Conservation (phyloP, 805 yeast species). For the Wickerhamiella kazuoi region DNA sequence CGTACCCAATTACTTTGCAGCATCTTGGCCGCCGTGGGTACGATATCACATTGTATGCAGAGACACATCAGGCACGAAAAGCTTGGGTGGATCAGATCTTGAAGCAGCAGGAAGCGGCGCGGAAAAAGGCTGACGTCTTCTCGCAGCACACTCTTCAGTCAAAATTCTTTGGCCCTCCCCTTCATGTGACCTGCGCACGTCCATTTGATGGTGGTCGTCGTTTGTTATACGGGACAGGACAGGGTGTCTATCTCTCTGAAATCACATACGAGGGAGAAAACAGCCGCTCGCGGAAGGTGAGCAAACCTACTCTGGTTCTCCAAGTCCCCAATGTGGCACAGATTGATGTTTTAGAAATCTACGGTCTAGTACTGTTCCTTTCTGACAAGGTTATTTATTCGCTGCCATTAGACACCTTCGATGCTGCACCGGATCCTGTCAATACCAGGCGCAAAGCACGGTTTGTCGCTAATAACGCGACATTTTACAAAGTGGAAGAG, state of each 20-base stretch:
- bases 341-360: constrained; percentile 80
- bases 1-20: constrained; percentile 31
- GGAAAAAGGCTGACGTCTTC: constrained; percentile 60
- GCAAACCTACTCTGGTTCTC: constrained; percentile 51
- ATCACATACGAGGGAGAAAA: constrained; percentile 37
- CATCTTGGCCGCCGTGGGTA: constrained; percentile 34
- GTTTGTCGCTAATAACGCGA: constrained; percentile 71
- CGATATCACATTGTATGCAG: constrained; percentile 26
- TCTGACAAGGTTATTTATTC: constrained; percentile 69
- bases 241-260: constrained; percentile 74
- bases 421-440: constrained; percentile 22
- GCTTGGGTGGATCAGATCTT: constrained; percentile 65
- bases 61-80: constrained; percentile 41
- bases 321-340: constrained; percentile 67
- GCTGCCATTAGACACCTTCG: constrained; percentile 49
- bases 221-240: constrained; percentile 75
- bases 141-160: constrained; percentile 60
- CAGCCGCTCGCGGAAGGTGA: constrained; percentile 19
- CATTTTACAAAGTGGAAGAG: constrained; percentile 81
- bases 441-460: constrained; percentile 42
- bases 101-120: constrained; percentile 57
- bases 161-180: constrained; percentile 51
- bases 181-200: constrained; percentile 76
- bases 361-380: constrained; percentile 61
- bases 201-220: constrained; percentile 92